Evolutionary conservation across 2,329 filamentous ascomycete species (phyloP), one percentile per base, ranked within the genome.

Genomic region (Diaporthe sp.): DNA sequence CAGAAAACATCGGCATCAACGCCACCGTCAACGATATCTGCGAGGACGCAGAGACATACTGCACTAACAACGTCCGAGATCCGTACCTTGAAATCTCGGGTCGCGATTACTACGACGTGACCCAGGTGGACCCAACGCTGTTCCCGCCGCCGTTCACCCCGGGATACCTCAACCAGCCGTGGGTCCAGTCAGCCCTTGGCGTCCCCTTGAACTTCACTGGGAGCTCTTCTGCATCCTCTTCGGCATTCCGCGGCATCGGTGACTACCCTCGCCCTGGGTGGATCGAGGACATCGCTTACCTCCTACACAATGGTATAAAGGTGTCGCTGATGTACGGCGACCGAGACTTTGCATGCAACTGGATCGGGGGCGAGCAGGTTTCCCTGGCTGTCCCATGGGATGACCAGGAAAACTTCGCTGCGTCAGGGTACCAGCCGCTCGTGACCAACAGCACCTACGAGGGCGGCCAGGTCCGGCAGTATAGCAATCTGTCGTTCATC

Each of bases 401-500:
- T 0, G 91, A 90, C 1, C 93, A 93, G 78, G 86, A 88, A 0
- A 78, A 81, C 22, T 94, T 94, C 81, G 84, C 85, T 4, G 79
- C 83, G 0, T 90, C 92, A 1, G 92, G 92, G 0, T 95, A 94
- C 79, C 87, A 89, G 0, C 88, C 90, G 5, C 87, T 95, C 71
- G 83, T 88, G 25, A 89, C 91, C 10, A 91, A 92, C 77, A 84
- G 83, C 3, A 83, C 86, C 4, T 68, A 70, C 53, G 63, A 68
- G 42, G 92, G 87, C 27, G 93, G 92, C 17, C 87, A 88, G 65
- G 92, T 93, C 0, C 87, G 92, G 1, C 92, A 94, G 79, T 90
- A 88, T 76, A 92, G 91, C 4, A 93, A 93, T 74, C 85, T 91
- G 56, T 88, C 87, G 4, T 91, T 91, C 79, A 86, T 86, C 17